Evolutionary conservation across 1,284 basidiomycete species (phyloP).

Genomic region (Ustilago esculenta): DNA sequence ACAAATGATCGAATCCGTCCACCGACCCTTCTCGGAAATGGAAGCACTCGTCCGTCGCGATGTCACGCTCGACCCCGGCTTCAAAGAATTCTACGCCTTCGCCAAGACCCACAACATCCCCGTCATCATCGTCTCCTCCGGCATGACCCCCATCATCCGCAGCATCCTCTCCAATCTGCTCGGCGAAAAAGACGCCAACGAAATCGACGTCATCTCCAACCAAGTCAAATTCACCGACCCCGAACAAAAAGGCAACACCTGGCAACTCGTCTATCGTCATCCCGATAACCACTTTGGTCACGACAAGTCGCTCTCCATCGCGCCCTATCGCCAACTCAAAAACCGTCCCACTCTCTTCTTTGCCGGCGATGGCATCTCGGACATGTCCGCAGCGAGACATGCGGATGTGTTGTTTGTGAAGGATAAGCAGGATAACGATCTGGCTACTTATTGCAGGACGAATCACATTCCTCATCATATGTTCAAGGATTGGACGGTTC

Average conservation of each 20-base stretch:
- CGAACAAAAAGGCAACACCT: slow-evolving; percentile 60
- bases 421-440: slow-evolving; percentile 66
- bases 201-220: slow-evolving; percentile 66
- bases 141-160: slow-evolving; percentile 66
- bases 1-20: slow-evolving; percentile 63
- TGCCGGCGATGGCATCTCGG: slow-evolving; percentile 66
- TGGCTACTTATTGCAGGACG: slow-evolving; percentile 62
- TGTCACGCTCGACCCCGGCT: slow-evolving; percentile 65
- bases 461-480: slow-evolving; percentile 63
- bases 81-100: slow-evolving; percentile 66
- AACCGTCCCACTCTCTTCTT: slow-evolving; percentile 65
- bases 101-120: slow-evolving; percentile 65
- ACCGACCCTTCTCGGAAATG: slow-evolving; percentile 63
- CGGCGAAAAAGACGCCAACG: slow-evolving; percentile 64
- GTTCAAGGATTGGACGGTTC: slow-evolving; percentile 64
- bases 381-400: slow-evolving; percentile 67
- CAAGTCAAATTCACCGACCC: slow-evolving; percentile 66
- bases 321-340: slow-evolving; percentile 62
- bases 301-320: slow-evolving; percentile 65
- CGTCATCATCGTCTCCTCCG: slow-evolving; percentile 65
- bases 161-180: slow-evolving; percentile 65
- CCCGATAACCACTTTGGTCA: slow-evolving; percentile 66
- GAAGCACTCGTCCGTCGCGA: slow-evolving; percentile 63
- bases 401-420: slow-evolving; percentile 66
- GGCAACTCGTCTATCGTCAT: slow-evolving; percentile 66